Evolutionary conservation across 805 yeast genomes (phyloP).

Genomic region (Nakazawaea sp.): DNA sequence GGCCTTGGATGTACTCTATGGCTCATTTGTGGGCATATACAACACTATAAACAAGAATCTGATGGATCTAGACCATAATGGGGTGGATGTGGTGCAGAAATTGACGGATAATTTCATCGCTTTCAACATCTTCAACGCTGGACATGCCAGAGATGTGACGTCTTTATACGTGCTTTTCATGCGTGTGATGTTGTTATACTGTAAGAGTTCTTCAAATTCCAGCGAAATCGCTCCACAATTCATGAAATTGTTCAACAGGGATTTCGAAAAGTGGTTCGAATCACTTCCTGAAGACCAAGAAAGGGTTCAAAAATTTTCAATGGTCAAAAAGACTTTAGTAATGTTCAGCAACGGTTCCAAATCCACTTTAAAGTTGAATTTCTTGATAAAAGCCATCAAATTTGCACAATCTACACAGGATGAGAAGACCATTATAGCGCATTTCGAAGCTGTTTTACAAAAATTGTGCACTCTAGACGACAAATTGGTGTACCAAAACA

Average conservation of each 20-base stretch:
- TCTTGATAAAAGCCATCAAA: conserved; percentile 10
- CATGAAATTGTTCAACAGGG: background rate
- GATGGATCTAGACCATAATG: too few species aligned
- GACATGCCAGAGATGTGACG: conserved; percentile 1
- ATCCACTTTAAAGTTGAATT: conserved; percentile 9
- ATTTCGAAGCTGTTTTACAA: conserved; percentile 1
- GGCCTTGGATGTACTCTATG: too few species aligned
- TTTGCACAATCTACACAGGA: background rate
- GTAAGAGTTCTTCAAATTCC: too few species aligned
- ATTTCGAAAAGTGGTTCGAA: conserved; percentile 12
- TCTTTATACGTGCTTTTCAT: conserved; percentile 1
- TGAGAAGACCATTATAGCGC: conserved; percentile 11
- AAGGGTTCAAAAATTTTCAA: background rate
- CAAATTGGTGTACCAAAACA: conserved; percentile 11
- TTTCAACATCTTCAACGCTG: conserved; percentile 5
- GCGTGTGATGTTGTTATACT: conserved; percentile 1
- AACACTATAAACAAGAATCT: too few species aligned
- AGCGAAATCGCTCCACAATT: background rate
- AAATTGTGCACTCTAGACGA: conserved; percentile 9
- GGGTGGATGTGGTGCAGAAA: too few species aligned
- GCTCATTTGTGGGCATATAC: too few species aligned
- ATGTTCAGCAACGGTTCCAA: conserved; percentile 4
- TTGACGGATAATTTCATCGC: background rate
- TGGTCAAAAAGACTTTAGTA: conserved; percentile 2
- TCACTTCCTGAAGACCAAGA: background rate